Percentiles rank a stretch among this genome's conserved stretches.
Evolutionary conservation across 495 filamentous ascomycete species (phyloP).

Genomic region (Trichoderma orchidacearum): DNA sequence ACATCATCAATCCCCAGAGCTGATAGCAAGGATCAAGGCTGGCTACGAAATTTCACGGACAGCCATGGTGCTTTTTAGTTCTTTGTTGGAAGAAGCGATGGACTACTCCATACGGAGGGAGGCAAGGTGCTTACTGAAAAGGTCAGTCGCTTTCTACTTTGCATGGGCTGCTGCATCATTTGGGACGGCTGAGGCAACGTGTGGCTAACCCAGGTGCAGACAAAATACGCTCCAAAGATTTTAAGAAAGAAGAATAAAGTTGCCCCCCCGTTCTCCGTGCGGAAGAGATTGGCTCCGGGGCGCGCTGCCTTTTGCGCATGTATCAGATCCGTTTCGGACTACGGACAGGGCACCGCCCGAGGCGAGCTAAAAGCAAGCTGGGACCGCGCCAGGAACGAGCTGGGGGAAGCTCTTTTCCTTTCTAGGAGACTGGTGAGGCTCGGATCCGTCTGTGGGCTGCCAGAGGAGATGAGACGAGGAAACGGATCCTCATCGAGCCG

Average conservation of each 20-base stretch:
- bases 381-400: neutral
- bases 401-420: neutral
- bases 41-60: no score
- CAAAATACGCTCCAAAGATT: no score
- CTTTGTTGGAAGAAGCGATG: no score
- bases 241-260: neutral
- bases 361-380: neutral
- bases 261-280: neutral
- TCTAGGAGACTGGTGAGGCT: neutral
- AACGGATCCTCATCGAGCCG: neutral
- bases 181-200: no score
- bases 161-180: no score
- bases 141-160: no score
- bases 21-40: no score
- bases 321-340: constrained; percentile 3
- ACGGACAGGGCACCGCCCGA: neutral
- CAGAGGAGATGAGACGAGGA: neutral
- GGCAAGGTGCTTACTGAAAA: no score
- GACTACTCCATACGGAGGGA: no score
- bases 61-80: no score
- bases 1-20: no score
- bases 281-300: neutral
- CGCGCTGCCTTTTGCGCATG: neutral
- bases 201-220: no score
- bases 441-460: neutral